Evolutionary conservation across 1,284 basidiomycete genomes (phyloP), one percentile per base, ranked within the genome.

Genomic region (Ustilago xerochloae): DNA sequence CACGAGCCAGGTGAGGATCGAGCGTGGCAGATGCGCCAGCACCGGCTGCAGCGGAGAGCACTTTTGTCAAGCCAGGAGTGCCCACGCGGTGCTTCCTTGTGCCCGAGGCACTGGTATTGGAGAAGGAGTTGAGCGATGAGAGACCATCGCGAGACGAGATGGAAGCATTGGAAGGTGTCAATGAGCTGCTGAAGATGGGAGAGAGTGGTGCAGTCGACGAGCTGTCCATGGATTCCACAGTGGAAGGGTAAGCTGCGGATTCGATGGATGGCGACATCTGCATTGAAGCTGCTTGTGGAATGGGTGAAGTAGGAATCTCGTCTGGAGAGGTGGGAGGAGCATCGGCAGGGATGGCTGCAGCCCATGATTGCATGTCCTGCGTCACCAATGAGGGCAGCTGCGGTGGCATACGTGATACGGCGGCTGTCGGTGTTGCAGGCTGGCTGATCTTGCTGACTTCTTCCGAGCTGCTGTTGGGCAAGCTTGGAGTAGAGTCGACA

Each of bases 61-160:
- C 32, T 50, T 62, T 71, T 45, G 61, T 70, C 33, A 70, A 24
- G 26, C 67, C 67, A 39, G 67, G 61, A 39, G 62, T 70, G 8
- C 28, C 67, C 3, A 64, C 36, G n/a, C 61, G 67, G 26, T 71
- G 63, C 46, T 29, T 58, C 36, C 45, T 58, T 22, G 50, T 46
- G 29, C 54, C 54, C 8, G 54, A 20, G 9, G 13, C 10, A 36
- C 54, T 57, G 8, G 26, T 16, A 35, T 57, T 38, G 12, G 33
- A 33, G 13, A 29, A 47, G 13, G 65, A 63, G 59, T 50, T 51
- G 46, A 35, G 26, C 6, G 65, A 68, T 22, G 60, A 68, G 22
- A 45, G 13, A 13, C 38, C 41, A 16, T 48, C 61, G 15, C 24
- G 38, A n/a, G 63, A 66, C 6, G 57, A 33, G 7, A 35, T 49